A percentile compares a stretch with the other conserved stretches of the same genome.
Conservation (phyloP, 441 rosid genomes). For the Capsella rubella region DNA sequence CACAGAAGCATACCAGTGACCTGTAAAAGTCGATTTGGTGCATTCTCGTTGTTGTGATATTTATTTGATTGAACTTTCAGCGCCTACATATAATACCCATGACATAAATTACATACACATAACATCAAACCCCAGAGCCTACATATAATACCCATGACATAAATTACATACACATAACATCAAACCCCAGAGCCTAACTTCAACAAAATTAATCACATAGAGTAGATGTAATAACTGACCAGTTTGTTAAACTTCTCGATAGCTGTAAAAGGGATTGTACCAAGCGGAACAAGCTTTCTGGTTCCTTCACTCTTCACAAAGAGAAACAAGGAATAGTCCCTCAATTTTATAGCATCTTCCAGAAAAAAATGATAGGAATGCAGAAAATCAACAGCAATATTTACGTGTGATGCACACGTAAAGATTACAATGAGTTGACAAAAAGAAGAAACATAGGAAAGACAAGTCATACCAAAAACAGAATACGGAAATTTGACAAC, state of each 20-base stretch:
- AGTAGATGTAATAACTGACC: conserved; percentile 53
- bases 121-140: conserved; percentile 57
- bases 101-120: conserved; percentile 28
- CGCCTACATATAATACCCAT: conserved; percentile 53
- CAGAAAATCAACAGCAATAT: conserved; percentile 6
- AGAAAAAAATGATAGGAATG: conserved; percentile 3
- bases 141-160: conserved; percentile 35
- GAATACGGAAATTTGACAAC: conserved; percentile 88
- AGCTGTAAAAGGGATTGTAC: conserved; percentile 83
- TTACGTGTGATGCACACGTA: conserved; percentile 22
- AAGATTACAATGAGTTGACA: conserved; percentile 8
- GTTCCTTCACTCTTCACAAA: conserved; percentile 81
- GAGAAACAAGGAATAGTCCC: conserved; percentile 34
- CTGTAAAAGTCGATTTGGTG: conserved; percentile 81
- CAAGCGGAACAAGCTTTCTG: conserved; percentile 73
- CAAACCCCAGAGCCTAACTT: conserved; percentile 27
- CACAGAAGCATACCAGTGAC: conserved; percentile 73
- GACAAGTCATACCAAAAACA: conserved; percentile 79
- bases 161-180: conserved; percentile 19
- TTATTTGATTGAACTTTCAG: conserved; percentile 68
- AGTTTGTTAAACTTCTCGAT: conserved; percentile 94
- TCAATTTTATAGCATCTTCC: conserved; percentile 1
- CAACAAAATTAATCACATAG: conserved; percentile 16
- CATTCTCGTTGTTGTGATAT: conserved; percentile 65
- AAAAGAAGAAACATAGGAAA: conserved; percentile 26